Conservation (phyloP, 108 stramenopile genomes). For the Stephanodiscus minutulus region DNA sequence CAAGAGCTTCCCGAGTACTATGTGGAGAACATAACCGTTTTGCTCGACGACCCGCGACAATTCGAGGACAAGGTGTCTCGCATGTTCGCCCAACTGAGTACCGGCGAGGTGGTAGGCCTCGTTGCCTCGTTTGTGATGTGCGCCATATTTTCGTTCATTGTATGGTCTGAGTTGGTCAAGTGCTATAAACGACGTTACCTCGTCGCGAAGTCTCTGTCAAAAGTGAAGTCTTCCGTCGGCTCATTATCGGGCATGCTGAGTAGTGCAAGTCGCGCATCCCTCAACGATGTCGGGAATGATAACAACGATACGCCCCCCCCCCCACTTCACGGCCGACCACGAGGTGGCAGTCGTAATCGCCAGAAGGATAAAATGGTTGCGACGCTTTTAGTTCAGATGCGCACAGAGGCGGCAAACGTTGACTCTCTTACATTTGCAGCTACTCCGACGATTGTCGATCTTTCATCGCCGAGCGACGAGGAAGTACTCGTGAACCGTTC, state of each 20-base stretch:
- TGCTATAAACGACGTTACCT: constrained; percentile 35
- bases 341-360: constrained; percentile 24
- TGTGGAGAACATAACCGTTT: constrained; percentile 40
- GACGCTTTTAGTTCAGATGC: constrained; percentile 69
- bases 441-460: constrained; percentile 17
- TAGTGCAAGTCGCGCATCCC: constrained; percentile 25
- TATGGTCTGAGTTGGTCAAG: constrained; percentile 32
- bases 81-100: constrained; percentile 49
- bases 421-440: neutral
- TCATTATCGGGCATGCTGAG: constrained; percentile 32
- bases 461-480: constrained; percentile 23
- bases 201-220: constrained; percentile 23
- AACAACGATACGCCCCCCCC: constrained; percentile 12
- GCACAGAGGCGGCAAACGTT: constrained; percentile 28
- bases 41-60: constrained; percentile 42
- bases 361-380: constrained; percentile 90
- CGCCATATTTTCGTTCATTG: constrained; percentile 27
- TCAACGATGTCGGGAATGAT: constrained; percentile 1
- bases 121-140: constrained; percentile 47
- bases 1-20: constrained; percentile 49
- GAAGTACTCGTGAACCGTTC: constrained; percentile 36
- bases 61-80: constrained; percentile 51
- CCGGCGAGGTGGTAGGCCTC: constrained; percentile 51
- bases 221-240: constrained; percentile 30
- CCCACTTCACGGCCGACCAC: constrained; percentile 8